These are phyloP conservation scores for Crepidotus variabilis DNA, from an alignment of 768 basidiomycete species.

Conservation along the genomic window DNA sequence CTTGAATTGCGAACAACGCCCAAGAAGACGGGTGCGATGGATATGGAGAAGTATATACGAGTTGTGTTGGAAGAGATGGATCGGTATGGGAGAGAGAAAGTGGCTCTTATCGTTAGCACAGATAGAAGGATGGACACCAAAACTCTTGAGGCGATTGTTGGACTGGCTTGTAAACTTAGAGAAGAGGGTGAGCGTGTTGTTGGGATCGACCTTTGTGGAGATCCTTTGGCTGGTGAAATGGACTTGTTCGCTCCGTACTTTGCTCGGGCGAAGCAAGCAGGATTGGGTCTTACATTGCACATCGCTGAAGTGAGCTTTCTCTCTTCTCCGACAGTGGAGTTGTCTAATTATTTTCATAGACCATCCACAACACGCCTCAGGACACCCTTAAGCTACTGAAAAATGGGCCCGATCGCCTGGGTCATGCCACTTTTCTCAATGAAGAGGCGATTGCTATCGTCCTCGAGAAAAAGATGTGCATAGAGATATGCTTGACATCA, in stretches of 20 bases:
- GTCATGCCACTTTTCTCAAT: slow-evolving; percentile 79
- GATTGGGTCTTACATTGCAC: slow-evolving; percentile 74
- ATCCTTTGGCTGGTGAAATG: slow-evolving; percentile 63
- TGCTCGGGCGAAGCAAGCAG: slow-evolving; percentile 49
- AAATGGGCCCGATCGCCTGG: slow-evolving; percentile 62
- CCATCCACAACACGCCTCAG: slow-evolving; percentile 38
- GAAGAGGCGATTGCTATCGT: slow-evolving; percentile 56
- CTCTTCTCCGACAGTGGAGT: neutral
- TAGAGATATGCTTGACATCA: slow-evolving; percentile 81
- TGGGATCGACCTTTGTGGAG: slow-evolving; percentile 79
- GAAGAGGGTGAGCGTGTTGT: slow-evolving; percentile 59
- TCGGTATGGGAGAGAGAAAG: slow-evolving; percentile 43
- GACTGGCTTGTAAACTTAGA: slow-evolving; percentile 52
- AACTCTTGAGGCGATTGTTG: slow-evolving; percentile 52
- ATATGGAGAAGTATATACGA: slow-evolving; percentile 54
- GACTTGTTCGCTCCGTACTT: slow-evolving; percentile 47
- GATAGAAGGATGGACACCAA: slow-evolving; percentile 62
- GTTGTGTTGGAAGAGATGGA: slow-evolving; percentile 66
- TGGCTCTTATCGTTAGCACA: slow-evolving; percentile 69
- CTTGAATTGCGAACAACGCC: slow-evolving; percentile 86
- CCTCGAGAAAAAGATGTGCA: slow-evolving; percentile 46
- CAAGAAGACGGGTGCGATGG: slow-evolving; percentile 54
- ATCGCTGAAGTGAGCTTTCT: slow-evolving; percentile 66
- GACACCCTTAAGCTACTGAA: slow-evolving; percentile 64
- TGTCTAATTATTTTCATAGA: slow-evolving; percentile 28